These are phyloP conservation scores for Boletus eberwhitei DNA, from an alignment of 768 basidiomycete species.

Conservation along the genomic window DNA sequence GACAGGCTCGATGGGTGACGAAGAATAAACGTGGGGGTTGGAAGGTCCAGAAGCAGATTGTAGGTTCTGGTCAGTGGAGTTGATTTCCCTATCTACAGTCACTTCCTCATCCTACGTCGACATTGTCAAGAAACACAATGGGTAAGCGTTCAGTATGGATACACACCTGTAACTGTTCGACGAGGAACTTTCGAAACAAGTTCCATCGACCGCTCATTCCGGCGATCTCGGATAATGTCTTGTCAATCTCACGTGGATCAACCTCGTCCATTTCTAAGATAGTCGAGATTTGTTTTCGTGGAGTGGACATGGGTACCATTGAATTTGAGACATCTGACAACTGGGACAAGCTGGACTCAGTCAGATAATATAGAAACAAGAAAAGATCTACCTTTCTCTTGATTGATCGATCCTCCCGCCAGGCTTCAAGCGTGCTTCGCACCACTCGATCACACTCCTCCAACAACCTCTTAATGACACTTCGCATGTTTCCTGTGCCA, in stretches of 20 bases:
- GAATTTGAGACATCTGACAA: conserved; percentile 47
- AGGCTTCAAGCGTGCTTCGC: conserved; percentile 67
- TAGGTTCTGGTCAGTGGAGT: conserved; percentile 3
- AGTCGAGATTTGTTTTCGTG: conserved; percentile 32
- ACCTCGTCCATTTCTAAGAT: conserved; percentile 49
- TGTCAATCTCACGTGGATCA: conserved; percentile 91
- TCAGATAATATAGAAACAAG: neutral
- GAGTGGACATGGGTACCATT: conserved; percentile 30
- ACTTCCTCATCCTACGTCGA: conserved; percentile 17
- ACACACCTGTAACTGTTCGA: conserved; percentile 65
- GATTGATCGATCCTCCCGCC: conserved; percentile 89
- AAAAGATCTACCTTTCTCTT: conserved; percentile 61
- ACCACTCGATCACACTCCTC: conserved; percentile 88
- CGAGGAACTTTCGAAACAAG: conserved; percentile 83
- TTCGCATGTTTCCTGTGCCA: conserved; percentile 81
- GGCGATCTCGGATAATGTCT: conserved; percentile 80
- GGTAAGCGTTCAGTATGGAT: neutral
- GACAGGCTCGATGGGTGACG: conserved; percentile 7
- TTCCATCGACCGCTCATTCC: conserved; percentile 92
- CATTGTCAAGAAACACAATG: neutral
- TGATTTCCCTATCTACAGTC: conserved; percentile 1
- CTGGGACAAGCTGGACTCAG: conserved; percentile 28
- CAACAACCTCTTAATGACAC: conserved; percentile 69
- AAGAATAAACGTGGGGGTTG: neutral
- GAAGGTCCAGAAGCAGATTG: neutral